Conservation (phyloP, 768 basidiomycete genomes). For the Cytidiella melzeri region DNA sequence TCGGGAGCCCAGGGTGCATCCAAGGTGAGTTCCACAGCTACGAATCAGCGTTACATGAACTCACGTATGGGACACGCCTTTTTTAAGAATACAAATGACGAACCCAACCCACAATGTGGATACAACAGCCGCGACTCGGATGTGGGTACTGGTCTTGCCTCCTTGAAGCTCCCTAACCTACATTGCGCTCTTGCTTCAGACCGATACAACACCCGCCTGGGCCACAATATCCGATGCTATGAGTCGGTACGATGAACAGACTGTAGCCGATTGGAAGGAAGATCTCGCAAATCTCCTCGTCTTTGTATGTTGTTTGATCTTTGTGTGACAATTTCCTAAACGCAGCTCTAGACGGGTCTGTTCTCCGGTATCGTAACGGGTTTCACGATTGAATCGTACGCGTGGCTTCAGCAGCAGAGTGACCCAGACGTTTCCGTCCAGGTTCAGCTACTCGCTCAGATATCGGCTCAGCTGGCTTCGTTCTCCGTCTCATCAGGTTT, state of each 20-base stretch:
- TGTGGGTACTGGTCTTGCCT: too few relatives aligned
- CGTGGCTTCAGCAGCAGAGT: constrained; percentile 3
- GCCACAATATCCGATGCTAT: neutral
- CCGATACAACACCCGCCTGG: neutral
- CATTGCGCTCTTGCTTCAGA: too few relatives aligned
- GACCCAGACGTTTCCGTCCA: neutral
- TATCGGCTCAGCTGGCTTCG: constrained; percentile 8
- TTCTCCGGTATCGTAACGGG: constrained; percentile 12
- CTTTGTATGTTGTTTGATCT: constrained; percentile 4
- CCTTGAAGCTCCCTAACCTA: too few relatives aligned
- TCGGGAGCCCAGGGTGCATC: too few relatives aligned
- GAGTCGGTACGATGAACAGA: neutral
- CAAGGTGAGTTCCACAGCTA: too few relatives aligned
- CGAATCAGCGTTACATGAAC: too few relatives aligned
- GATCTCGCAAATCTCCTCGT: constrained; percentile 12
- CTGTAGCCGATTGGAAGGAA: constrained; percentile 7
- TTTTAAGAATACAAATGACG: too few relatives aligned
- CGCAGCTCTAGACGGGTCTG: constrained; percentile 8
- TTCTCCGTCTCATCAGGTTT: constrained; percentile 1
- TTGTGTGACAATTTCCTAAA: neutral
- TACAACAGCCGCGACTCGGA: too few relatives aligned
- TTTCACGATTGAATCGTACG: constrained; percentile 7
- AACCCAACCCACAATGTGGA: too few relatives aligned
- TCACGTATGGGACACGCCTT: too few relatives aligned
- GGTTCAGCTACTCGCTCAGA: constrained; percentile 7